Evolutionary conservation across 805 yeast genomes (phyloP).

Genomic region (Scheffersomyces spartinae): DNA sequence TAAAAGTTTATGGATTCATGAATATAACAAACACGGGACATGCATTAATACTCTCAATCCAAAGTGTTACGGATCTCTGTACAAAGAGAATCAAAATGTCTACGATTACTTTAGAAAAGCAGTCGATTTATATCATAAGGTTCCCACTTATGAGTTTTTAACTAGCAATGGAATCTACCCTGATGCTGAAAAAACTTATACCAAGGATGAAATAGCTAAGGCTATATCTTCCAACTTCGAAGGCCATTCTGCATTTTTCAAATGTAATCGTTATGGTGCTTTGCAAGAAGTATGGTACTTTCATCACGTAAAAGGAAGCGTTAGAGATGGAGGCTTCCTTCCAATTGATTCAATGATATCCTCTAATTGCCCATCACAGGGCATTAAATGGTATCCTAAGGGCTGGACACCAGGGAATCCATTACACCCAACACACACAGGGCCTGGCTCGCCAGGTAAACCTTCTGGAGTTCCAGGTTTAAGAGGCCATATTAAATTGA

Average conservation of each 20-base stretch:
- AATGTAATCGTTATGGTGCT: slow-evolving; percentile 18
- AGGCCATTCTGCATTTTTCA: slow-evolving; percentile 23
- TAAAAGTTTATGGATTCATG: slow-evolving; percentile 28
- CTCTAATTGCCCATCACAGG: slow-evolving; percentile 56
- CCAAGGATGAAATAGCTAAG: slow-evolving; percentile 15
- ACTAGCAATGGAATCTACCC: slow-evolving; percentile 25
- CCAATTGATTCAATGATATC: slow-evolving; percentile 48
- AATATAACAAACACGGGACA: slow-evolving; percentile 33
- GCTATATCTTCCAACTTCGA: slow-evolving; percentile 21
- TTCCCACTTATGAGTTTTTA: slow-evolving; percentile 26
- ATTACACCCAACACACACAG: slow-evolving; percentile 14
- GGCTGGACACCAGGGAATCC: slow-evolving; percentile 17
- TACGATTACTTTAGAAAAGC: slow-evolving; percentile 19
- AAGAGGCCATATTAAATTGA: slow-evolving; percentile 30
- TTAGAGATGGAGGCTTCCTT: slow-evolving; percentile 45
- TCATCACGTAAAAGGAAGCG: slow-evolving; percentile 63
- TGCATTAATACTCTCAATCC: slow-evolving; percentile 29
- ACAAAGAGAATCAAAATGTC: slow-evolving; percentile 11
- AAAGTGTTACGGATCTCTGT: slow-evolving; percentile 15
- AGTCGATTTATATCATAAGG: slow-evolving; percentile 18
- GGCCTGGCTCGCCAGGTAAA: slow-evolving; percentile 9
- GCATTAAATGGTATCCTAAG: slow-evolving; percentile 69
- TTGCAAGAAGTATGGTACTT: slow-evolving; percentile 72
- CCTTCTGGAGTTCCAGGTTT: slow-evolving; percentile 12
- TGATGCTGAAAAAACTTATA: slow-evolving; percentile 18